Conservation (phyloP, 1,139 yeast species). For the Suhomyces taliae region DNA sequence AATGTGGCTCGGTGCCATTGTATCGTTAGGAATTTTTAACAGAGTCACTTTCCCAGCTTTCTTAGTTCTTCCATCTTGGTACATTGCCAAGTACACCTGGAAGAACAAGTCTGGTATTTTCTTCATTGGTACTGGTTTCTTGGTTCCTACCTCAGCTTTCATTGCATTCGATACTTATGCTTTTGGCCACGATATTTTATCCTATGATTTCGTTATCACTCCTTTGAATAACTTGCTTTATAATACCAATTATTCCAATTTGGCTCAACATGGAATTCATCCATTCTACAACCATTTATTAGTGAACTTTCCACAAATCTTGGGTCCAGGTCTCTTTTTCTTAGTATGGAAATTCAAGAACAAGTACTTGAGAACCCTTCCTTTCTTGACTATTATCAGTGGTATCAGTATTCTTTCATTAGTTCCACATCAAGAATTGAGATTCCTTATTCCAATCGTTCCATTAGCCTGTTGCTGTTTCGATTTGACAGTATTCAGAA, state of each 20-base stretch:
- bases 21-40: constrained; percentile 75
- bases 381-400: constrained; percentile 60
- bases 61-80: constrained; percentile 58
- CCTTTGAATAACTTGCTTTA: constrained; percentile 78
- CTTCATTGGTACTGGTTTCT: constrained; percentile 29
- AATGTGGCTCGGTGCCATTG: constrained; percentile 49
- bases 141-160: constrained; percentile 36
- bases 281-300: constrained; percentile 72
- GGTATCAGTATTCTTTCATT: constrained; percentile 63
- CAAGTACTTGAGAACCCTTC: constrained; percentile 44
- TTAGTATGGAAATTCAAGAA: constrained; percentile 34
- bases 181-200: constrained; percentile 1
- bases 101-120: constrained; percentile 25
- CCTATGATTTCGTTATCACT: constrained; percentile 43
- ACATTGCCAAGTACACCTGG: constrained; percentile 38
- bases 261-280: constrained; percentile 81
- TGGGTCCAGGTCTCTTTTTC: constrained; percentile 72
- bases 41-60: constrained; percentile 82
- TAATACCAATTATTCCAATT: constrained; percentile 58
- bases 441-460: constrained; percentile 76
- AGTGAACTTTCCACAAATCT: constrained; percentile 71
- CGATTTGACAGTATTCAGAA: constrained; percentile 35
- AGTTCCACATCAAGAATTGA: constrained; percentile 87
- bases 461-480: constrained; percentile 71
- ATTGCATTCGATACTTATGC: constrained; percentile 47